These are phyloP conservation scores for Chaetomium fimeti DNA, from an alignment of 495 filamentous ascomycete genomes.

Conservation along the genomic window DNA sequence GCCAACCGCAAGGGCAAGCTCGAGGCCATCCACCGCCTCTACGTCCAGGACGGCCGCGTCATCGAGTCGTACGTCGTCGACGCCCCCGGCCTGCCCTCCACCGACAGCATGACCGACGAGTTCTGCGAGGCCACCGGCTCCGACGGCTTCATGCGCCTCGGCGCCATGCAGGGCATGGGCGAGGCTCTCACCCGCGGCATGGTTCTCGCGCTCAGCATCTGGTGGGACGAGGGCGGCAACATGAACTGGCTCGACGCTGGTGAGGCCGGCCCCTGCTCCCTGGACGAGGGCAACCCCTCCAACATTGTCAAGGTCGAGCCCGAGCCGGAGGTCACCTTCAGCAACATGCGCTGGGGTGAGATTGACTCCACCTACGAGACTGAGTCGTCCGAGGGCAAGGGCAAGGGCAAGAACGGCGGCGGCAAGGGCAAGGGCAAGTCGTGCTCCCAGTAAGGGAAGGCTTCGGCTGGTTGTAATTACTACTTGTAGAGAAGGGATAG, in stretches of 20 bases:
- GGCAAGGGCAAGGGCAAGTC: neutral
- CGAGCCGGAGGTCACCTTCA: slow-evolving; percentile 57
- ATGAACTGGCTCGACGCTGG: slow-evolving; percentile 66
- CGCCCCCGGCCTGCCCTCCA: slow-evolving; percentile 19
- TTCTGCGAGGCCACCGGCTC: slow-evolving; percentile 61
- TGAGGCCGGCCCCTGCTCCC: slow-evolving; percentile 59
- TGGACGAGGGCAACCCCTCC: slow-evolving; percentile 49
- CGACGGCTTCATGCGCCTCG: slow-evolving; percentile 50
- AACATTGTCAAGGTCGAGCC: slow-evolving; percentile 49
- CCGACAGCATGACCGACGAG: slow-evolving; percentile 53
- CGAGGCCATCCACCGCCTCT: slow-evolving; percentile 57
- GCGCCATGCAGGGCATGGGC: slow-evolving; percentile 58
- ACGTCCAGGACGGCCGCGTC: slow-evolving; percentile 58
- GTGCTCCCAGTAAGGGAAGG: neutral
- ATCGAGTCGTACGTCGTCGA: slow-evolving; percentile 31
- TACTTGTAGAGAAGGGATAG: neutral
- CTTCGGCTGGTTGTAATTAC: neutral
- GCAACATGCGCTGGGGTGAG: slow-evolving; percentile 65
- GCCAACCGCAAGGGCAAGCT: slow-evolving; percentile 52
- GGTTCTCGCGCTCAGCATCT: slow-evolving; percentile 62
- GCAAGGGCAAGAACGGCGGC: neutral
- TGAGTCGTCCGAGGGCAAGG: neutral
- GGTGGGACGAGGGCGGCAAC: slow-evolving; percentile 57
- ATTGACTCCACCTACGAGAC: slow-evolving; percentile 54
- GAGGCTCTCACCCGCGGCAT: slow-evolving; percentile 58